Evolutionary conservation across 2,329 filamentous ascomycete genomes (phyloP).

Genomic region (Ramichloridium luteum): DNA sequence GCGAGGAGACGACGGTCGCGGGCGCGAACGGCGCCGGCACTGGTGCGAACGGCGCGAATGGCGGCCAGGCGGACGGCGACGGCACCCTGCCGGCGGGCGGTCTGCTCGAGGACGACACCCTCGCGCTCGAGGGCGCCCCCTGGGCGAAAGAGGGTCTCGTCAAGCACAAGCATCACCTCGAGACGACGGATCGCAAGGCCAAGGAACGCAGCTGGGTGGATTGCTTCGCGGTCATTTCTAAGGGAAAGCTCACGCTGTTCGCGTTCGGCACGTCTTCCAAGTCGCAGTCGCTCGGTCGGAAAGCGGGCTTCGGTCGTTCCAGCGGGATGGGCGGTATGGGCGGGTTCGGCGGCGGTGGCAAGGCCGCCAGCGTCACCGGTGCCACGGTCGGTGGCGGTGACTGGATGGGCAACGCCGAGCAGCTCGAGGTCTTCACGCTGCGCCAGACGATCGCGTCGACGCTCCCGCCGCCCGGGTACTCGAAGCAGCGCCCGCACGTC

Average conservation of each 20-base stretch:
- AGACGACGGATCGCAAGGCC: conserved; percentile 78
- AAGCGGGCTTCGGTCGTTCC: conserved; percentile 26
- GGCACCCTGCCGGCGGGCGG: conserved; percentile 19
- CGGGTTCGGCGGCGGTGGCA: conserved; percentile 12
- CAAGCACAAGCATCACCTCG: conserved; percentile 91
- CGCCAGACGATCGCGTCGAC: conserved; percentile 85
- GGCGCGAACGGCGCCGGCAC: no score
- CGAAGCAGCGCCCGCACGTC: conserved; percentile 76
- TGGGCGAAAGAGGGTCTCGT: conserved; percentile 97
- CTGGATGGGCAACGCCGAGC: conserved; percentile 94
- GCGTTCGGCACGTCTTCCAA: conserved; percentile 68
- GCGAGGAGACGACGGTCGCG: conserved; percentile 57
- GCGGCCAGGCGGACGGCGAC: conserved; percentile 26
- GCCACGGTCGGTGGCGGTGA: conserved; percentile 85
- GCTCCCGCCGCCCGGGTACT: conserved; percentile 84
- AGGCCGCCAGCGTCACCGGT: conserved; percentile 32
- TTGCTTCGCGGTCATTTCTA: conserved; percentile 91
- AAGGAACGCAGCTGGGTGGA: conserved; percentile 93
- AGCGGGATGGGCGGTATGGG: no score
- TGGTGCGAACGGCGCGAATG: conserved; percentile 37
- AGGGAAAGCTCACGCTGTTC: conserved; percentile 87
- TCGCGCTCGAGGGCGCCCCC: conserved; percentile 85
- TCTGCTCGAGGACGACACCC: conserved; percentile 79
- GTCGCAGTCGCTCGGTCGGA: conserved; percentile 24
- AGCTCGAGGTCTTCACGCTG: conserved; percentile 73